Evolutionary conservation across 352 stramenopile species (phyloP), one percentile per base, ranked within the genome.

Genomic region (Aphanomyces astaci): DNA sequence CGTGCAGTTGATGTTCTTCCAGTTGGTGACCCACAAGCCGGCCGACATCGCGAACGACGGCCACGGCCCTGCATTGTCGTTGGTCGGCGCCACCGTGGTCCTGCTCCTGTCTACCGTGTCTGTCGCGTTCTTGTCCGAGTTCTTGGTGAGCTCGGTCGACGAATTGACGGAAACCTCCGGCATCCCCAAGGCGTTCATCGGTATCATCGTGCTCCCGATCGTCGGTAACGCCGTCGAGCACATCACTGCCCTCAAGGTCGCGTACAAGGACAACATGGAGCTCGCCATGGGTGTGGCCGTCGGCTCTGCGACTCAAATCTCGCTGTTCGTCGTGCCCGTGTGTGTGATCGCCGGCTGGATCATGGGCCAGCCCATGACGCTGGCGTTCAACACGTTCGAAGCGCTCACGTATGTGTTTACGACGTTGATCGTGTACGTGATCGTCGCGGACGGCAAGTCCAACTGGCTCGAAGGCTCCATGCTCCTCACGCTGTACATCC

Each of bases 251-350:
- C 84, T 99, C 51, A 97, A 96, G 28, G 96, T 98, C 5, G 96
- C 96, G 27, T 89, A 97, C 67, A 98, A 98, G 78, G 87, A 98
- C 78, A 99, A 99, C 80, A 98, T 99, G 95, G 96, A 99, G 84
- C 82, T 99, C 10, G 90, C 96, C 3, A 97, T 99, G 83, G 96
- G 96, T 54, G 95, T 99, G 27, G 96, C 96, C 24, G 83, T 99
- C 22, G 96, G 96, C 32, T 98, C 90, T 0, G 95, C 90, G 24
- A 98, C 96, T 13, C 96, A 99, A 71, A 96, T 99, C 27, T 96
- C 95, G 49, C 85, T 99, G 45, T 98, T 98, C 74, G 96, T 99
- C 25, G 88, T 98, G 31, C 96, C 96, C 4, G 79, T 98, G 1
- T 90, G 96, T 27, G 94, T 98, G 39, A 74, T 99, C 31, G 84